Evolutionary conservation across 1,139 yeast species (phyloP).

Genomic region (Martiniozyma asiatica): DNA sequence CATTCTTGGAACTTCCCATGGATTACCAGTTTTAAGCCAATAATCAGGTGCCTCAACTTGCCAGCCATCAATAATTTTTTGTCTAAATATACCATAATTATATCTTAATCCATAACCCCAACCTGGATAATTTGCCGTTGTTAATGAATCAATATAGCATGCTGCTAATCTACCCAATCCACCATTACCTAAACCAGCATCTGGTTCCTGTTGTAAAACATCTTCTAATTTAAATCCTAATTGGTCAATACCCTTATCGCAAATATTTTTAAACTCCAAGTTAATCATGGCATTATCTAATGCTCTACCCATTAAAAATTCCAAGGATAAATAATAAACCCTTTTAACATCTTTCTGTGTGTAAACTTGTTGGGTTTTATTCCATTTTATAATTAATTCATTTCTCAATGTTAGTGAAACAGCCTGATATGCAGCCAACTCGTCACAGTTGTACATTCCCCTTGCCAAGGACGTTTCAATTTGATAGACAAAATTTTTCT

Average conservation of each 20-base stretch:
- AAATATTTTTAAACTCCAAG: constrained; percentile 32
- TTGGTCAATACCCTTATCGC: constrained; percentile 49
- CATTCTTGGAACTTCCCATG: constrained; percentile 84
- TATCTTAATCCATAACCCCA: constrained; percentile 96
- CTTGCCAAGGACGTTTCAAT: constrained; percentile 87
- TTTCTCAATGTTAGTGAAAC: constrained; percentile 72
- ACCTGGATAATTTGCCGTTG: constrained; percentile 80
- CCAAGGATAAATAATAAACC: constrained; percentile 77
- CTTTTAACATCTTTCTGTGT: constrained; percentile 78
- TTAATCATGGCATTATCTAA: constrained; percentile 89
- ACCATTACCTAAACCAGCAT: constrained; percentile 92
- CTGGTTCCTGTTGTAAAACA: constrained; percentile 75
- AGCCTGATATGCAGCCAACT: constrained; percentile 87
- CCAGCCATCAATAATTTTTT: constrained; percentile 81
- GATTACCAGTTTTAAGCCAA: constrained; percentile 80
- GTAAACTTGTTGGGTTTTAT: constrained; percentile 83
- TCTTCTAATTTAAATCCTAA: constrained; percentile 87
- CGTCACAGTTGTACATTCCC: constrained; percentile 84
- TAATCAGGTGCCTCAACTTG: constrained; percentile 93
- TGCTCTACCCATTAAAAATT: constrained; percentile 91
- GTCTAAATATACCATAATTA: constrained; percentile 89
- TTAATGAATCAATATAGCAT: constrained; percentile 81
- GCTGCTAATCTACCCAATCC: constrained; percentile 94
- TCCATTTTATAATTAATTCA: constrained; percentile 77
- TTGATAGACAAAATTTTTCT: constrained; percentile 62